A percentile compares a stretch with the other conserved stretches of the same genome.
Conservation (phyloP, 2,329 filamentous ascomycete species). For the Venturia nashicola region DNA sequence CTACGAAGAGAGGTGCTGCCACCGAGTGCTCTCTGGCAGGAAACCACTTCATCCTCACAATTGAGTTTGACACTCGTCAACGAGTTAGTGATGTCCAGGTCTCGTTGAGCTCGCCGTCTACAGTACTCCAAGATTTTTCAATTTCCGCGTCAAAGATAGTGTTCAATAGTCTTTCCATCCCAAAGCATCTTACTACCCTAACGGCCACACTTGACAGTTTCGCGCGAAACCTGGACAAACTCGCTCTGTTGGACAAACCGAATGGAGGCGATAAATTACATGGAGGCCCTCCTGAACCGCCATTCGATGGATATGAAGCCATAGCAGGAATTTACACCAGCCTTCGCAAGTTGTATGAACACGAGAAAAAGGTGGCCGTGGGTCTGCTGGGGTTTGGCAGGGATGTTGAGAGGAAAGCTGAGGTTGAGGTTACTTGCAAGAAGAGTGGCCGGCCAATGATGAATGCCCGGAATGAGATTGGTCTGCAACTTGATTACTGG, state of each 20-base stretch:
- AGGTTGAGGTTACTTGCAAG: slow-evolving; percentile 40
- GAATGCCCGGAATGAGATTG: slow-evolving; percentile 55
- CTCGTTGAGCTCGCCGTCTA: slow-evolving; percentile 47
- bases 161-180: slow-evolving; percentile 49
- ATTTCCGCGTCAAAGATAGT: slow-evolving; percentile 54
- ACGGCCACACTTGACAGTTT: slow-evolving; percentile 59
- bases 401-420: neutral
- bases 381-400: neutral
- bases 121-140: slow-evolving; percentile 47
- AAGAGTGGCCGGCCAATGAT: slow-evolving; percentile 59
- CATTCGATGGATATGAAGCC: slow-evolving; percentile 63
- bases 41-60: slow-evolving; percentile 21
- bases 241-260: slow-evolving; percentile 59
- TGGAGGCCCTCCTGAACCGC: slow-evolving; percentile 34
- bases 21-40: slow-evolving; percentile 20
- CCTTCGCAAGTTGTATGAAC: slow-evolving; percentile 55
- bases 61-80: slow-evolving; percentile 26
- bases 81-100: slow-evolving; percentile 51
- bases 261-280: slow-evolving; percentile 34
- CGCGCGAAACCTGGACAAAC: slow-evolving; percentile 55
- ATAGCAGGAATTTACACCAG: slow-evolving; percentile 62
- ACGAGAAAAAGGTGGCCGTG: slow-evolving; percentile 36
- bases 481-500: slow-evolving; percentile 69
- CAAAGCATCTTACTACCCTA: slow-evolving; percentile 47
- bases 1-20: slow-evolving; percentile 13